Base-by-base conservation (phyloP, 345 rosid species). In the Laguncularia racemosa region DNA sequence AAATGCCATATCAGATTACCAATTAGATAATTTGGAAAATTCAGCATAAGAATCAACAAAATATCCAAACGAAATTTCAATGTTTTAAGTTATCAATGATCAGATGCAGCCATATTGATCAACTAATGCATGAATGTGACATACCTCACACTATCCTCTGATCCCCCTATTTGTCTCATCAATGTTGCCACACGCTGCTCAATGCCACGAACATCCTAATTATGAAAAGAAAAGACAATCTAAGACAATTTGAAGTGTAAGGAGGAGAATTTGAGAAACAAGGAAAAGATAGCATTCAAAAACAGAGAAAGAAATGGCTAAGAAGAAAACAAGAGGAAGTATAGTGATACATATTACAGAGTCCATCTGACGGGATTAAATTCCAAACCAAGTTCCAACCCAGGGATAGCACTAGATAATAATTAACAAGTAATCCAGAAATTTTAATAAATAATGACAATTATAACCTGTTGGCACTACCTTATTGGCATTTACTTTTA, bases 61-160 rank as follows among this genome's bases (percentile, higher is more conserved):
- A 7, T 13, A 11, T 13, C 20, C 28, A 12, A 19, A 8, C 20
- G 10, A 51, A 20, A 17, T 16, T 6, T 18, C 54, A 51, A 51
- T 20, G 20, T 33, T 4, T 33, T 33, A 33, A 33, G 40, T 33
- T 33, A 33, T 33, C 11, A 33, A 9, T 33, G 40, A 6, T 33
- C 40, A 33, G 40, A 10, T 33, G 9, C 11, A 33, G 11, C 40
- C 40, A 33, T 33, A 33, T 7, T 33, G 40, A 33, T 33, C 40
- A 33, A 7, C 40, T 19, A 47, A 59, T 18, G 13, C 64, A 55
- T 60, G 20, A 9, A 60, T 67, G 50, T 63, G 50, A 46, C 74
- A 59, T 71, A 93, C 99, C 84, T 80, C 47, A 89, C 90, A 63
- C 76, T 89, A 28, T 89, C 91, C 69, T 63, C 73, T 61, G 71